phyloP scores from a whole-genome alignment of 2,329 filamentous ascomycete genomes.

The Xylariaceae sp. region DNA sequence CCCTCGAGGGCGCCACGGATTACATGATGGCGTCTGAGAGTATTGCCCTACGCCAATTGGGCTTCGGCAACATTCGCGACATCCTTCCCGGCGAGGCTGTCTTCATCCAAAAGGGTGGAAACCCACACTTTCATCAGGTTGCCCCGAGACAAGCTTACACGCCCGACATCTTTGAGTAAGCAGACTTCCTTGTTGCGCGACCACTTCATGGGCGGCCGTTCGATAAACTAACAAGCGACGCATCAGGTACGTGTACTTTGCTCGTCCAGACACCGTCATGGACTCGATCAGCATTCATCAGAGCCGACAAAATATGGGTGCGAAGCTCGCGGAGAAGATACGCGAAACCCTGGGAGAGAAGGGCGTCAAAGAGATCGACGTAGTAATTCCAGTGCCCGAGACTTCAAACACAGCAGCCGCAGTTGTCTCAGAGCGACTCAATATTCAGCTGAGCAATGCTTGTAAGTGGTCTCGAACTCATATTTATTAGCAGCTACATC shows the following conservation, averaged over 20 bases:
- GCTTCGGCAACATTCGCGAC: slow-evolving; percentile 64
- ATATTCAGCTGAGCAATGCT: slow-evolving; percentile 66
- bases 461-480: slow-evolving; percentile 9
- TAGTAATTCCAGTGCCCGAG: slow-evolving; percentile 63
- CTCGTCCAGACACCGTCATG: slow-evolving; percentile 69
- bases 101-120: slow-evolving; percentile 67
- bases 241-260: slow-evolving; percentile 69
- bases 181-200: no score
- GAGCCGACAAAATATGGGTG: slow-evolving; percentile 71
- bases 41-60: slow-evolving; percentile 67
- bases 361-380: slow-evolving; percentile 64
- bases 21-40: slow-evolving; percentile 83
- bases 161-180: slow-evolving; percentile 45
- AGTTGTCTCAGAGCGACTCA: slow-evolving; percentile 64
- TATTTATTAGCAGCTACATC: no score
- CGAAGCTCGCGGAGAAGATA: slow-evolving; percentile 66
- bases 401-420: slow-evolving; percentile 71
- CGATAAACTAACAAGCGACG: neutral
- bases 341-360: slow-evolving; percentile 57
- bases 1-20: slow-evolving; percentile 53
- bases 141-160: slow-evolving; percentile 60
- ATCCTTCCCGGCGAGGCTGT: slow-evolving; percentile 72
- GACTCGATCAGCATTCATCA: slow-evolving; percentile 52
- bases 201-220: neutral
- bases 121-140: slow-evolving; percentile 67